Evolutionary conservation across 2,329 filamentous ascomycete species (phyloP).

Genomic region (Penicillium sp.): DNA sequence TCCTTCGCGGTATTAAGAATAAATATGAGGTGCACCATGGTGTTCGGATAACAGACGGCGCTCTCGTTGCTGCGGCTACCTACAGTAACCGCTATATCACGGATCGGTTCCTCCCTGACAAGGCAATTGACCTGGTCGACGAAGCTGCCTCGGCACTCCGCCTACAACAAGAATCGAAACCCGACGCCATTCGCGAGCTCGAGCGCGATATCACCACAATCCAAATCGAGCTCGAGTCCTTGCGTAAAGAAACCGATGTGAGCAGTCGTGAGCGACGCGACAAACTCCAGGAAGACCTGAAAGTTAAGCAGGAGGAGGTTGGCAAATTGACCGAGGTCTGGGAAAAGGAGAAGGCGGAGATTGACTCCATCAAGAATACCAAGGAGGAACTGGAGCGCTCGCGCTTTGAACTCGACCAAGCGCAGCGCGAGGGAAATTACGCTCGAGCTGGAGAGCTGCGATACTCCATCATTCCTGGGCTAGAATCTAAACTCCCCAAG

Average conservation of each 20-base stretch:
- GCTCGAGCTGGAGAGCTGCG: constrained; percentile 86
- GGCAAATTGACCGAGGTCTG: constrained; percentile 77
- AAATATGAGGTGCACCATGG: constrained; percentile 97
- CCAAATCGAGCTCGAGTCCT: constrained; percentile 92
- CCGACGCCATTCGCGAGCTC: constrained; percentile 87
- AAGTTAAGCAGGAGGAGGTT: constrained; percentile 76
- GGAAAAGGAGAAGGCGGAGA: constrained; percentile 86
- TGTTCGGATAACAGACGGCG: constrained; percentile 89
- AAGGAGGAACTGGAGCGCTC: constrained; percentile 90
- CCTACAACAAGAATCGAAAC: constrained; percentile 94
- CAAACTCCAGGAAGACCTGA: constrained; percentile 78
- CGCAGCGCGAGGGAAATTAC: constrained; percentile 86
- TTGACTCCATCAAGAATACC: constrained; percentile 82
- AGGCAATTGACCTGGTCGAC: constrained; percentile 95
- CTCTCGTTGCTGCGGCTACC: constrained; percentile 86
- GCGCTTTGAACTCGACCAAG: constrained; percentile 81
- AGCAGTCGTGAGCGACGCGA: constrained; percentile 85
- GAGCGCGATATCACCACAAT: constrained; percentile 97
- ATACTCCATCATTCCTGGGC: constrained; percentile 81
- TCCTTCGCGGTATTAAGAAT: constrained; percentile 94
- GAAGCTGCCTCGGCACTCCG: constrained; percentile 90
- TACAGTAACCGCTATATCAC: constrained; percentile 97
- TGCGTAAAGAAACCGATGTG: constrained; percentile 91
- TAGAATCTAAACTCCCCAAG: constrained; percentile 78
- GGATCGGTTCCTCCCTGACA: constrained; percentile 93